Percentiles rank a stretch among this genome's conserved stretches.
Conservation (phyloP, 2,329 filamentous ascomycete genomes). For the Erysiphe pulchra region DNA sequence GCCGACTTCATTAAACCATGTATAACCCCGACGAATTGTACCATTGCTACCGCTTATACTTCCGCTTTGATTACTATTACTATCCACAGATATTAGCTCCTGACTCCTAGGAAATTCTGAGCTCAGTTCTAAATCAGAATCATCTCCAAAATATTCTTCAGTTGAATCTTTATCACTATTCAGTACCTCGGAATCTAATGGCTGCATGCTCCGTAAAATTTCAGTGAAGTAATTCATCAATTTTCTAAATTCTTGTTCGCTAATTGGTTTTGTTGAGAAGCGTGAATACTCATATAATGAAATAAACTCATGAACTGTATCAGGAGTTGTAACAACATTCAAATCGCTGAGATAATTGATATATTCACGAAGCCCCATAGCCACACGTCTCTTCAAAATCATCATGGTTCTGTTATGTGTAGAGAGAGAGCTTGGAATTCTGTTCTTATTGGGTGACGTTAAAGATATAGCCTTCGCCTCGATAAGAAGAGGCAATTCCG, state of each 20-base stretch:
- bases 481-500: slow-evolving; percentile 68
- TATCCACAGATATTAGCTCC: too few species aligned
- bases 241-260: slow-evolving; percentile 43
- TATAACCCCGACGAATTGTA: too few species aligned
- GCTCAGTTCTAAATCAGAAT: too few species aligned
- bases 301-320: slow-evolving; percentile 34
- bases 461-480: slow-evolving; percentile 84
- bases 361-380: slow-evolving; percentile 60
- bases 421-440: slow-evolving; percentile 16
- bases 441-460: slow-evolving; percentile 29
- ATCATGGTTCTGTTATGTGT: slow-evolving; percentile 43
- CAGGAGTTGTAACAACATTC: slow-evolving; percentile 32
- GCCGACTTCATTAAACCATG: too few species aligned
- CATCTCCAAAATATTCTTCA: too few species aligned
- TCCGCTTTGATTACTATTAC: too few species aligned
- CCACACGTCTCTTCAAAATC: slow-evolving; percentile 41
- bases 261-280: slow-evolving; percentile 47
- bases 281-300: slow-evolving; percentile 58
- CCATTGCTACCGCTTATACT: too few species aligned
- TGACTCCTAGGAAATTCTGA: too few species aligned
- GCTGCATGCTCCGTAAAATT: slow-evolving; percentile 49
- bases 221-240: slow-evolving; percentile 72
- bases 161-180: slow-evolving; percentile 3
- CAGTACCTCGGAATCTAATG: slow-evolving; percentile 11
- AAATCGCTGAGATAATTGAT: slow-evolving; percentile 42